phyloP scores from a whole-genome alignment of 208 protist species.

The Trichomonas tenax region DNA sequence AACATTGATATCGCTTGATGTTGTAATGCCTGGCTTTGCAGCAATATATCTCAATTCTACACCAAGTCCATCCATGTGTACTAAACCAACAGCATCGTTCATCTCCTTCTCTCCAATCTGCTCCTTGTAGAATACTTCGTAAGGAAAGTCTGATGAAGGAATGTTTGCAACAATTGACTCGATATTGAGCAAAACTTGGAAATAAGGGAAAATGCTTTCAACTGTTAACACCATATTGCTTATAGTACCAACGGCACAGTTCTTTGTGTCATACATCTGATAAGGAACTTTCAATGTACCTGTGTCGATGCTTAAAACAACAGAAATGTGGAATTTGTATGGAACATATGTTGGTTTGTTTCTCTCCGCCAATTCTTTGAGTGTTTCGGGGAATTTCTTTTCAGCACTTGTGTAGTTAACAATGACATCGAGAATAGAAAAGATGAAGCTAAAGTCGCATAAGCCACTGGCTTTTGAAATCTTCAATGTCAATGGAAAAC shows the following conservation, averaged over 20 bases:
- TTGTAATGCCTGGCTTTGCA: neutral
- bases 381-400: neutral
- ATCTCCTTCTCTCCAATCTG: neutral
- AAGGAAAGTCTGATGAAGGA: neutral
- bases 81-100: neutral
- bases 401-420: neutral
- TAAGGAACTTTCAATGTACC: neutral
- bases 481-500: neutral
- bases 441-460: neutral
- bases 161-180: neutral
- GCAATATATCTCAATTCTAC: neutral
- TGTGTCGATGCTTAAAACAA: neutral
- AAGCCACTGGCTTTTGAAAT: neutral
- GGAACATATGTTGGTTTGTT: too few relatives aligned
- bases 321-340: neutral
- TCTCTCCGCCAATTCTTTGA: neutral
- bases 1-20: neutral
- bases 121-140: neutral
- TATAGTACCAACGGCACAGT: neutral
- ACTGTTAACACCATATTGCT: neutral
- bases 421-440: neutral
- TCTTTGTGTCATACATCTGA: neutral
- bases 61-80: neutral
- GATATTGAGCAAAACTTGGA: neutral
- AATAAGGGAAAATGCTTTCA: neutral